Base-by-base conservation (phyloP, 1,284 basidiomycete species). In the Phylloboletellus chloephorus region DNA sequence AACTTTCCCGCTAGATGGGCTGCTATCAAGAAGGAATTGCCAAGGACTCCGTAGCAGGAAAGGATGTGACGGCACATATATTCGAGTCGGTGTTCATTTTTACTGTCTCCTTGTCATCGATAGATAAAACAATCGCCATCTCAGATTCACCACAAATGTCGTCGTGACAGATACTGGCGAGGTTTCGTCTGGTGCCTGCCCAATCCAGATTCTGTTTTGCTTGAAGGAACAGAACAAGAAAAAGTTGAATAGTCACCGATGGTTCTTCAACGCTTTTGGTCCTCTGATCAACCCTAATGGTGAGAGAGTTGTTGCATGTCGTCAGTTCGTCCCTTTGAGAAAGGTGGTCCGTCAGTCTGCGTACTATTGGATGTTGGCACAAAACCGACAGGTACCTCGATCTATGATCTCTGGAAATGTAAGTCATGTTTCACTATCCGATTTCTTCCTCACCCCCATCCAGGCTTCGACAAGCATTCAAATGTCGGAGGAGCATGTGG, bases 191-290 rank as follows among this genome's bases (percentile, higher is more conserved):
- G 82, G 88, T 11, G 69, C 79, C 1, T 88, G 89, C 47, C 93
- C 93, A 0, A 78, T 95, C n/a, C 93, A 96, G 66, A 71, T 96
- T 51, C 64, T 95, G 34, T 96, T 96, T 71, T 95, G 91, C 58
- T 68, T 95, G 52, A 95, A 96, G 67, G 93, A 94, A 61, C 84
- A 91, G 67, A 96, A 95, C 72, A 89, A 92, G 78, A 94, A 93
- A 74, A 94, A 94, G 60, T 67, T 93, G 48, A 93, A 93, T 68
- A 86, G 81, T 57, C 89, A 93, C 57, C 79, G 94, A 31, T 97
- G 94, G 94, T 92, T 97, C 67, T 97, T 97, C 77, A 96, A 97
- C 58, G 93, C 90, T 0, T 89, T 97, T 51, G 90, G 90, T 11
- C 84, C 89, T 19, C 73, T 95, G 39, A 74, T 94, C 60, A 82